A percentile compares a stretch with the other conserved stretches of the same genome.
Evolutionary conservation across 441 rosid species (phyloP).

Genomic region (Jatropha podagrica): DNA sequence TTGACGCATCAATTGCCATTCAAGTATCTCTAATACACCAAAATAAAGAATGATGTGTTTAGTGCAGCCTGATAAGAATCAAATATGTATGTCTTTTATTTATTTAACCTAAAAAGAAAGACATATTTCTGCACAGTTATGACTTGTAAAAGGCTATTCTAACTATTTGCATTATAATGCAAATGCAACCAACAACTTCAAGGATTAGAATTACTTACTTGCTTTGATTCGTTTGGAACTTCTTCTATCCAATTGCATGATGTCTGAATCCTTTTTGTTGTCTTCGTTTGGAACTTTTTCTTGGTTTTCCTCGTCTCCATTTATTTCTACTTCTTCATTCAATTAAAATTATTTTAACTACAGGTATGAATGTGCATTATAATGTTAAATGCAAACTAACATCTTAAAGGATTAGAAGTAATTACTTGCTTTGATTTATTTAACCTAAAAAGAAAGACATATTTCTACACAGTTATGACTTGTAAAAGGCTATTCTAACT

Average conservation of each 20-base stretch:
- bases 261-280: slow-evolving; percentile 21
- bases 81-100: too few species aligned
- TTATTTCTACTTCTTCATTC: slow-evolving; percentile 1
- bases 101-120: too few species aligned
- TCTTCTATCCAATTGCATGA: background rate
- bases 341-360: background rate
- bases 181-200: background rate
- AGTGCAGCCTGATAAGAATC: too few species aligned
- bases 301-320: background rate
- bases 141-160: background rate
- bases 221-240: background rate
- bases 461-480: background rate
- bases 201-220: background rate
- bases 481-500: background rate
- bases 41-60: too few species aligned
- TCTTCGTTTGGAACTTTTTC: background rate
- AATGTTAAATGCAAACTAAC: background rate
- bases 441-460: too few species aligned
- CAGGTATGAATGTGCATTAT: background rate
- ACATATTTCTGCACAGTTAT: too few species aligned
- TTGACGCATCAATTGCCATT: too few species aligned
- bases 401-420: background rate
- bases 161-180: background rate
- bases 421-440: background rate
- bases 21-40: too few species aligned